These are phyloP conservation scores for Penicillium sclerotigenum DNA, from an alignment of 2,329 filamentous ascomycete species.

Conservation along the genomic window DNA sequence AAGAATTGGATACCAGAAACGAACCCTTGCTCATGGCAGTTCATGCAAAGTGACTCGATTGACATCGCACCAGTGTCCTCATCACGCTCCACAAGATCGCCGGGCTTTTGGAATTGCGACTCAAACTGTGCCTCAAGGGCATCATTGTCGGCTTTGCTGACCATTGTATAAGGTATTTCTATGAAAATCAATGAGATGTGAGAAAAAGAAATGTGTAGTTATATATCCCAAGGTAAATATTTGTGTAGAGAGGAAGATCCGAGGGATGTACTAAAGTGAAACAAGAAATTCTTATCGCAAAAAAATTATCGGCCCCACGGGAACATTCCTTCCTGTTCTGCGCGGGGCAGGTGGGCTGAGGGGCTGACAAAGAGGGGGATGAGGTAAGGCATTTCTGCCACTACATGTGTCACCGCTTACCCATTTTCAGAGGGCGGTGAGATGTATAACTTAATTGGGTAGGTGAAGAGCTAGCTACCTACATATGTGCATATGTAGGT, in stretches of 20 bases:
- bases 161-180: slow-evolving; percentile 26
- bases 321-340: slow-evolving; percentile 33
- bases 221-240: neutral
- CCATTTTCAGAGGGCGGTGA: neutral
- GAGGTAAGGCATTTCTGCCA: slow-evolving; percentile 3
- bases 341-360: slow-evolving; percentile 16
- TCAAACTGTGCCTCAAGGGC: slow-evolving; percentile 19
- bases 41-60: slow-evolving; percentile 77
- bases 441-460: neutral
- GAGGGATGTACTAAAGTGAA: neutral
- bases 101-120: slow-evolving; percentile 40
- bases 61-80: slow-evolving; percentile 45
- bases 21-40: slow-evolving; percentile 76
- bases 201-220: neutral
- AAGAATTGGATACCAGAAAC: slow-evolving; percentile 9
- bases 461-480: too few species aligned
- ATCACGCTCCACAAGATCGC: slow-evolving; percentile 38
- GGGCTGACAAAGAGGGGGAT: slow-evolving; percentile 17
- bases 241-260: neutral
- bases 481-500: too few species aligned
- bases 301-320: slow-evolving; percentile 25
- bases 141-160: slow-evolving; percentile 23
- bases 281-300: slow-evolving; percentile 15
- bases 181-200: neutral
- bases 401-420: neutral